Base-by-base conservation (phyloP, 2,329 filamentous ascomycete genomes). In the Seiridium unicorne region DNA sequence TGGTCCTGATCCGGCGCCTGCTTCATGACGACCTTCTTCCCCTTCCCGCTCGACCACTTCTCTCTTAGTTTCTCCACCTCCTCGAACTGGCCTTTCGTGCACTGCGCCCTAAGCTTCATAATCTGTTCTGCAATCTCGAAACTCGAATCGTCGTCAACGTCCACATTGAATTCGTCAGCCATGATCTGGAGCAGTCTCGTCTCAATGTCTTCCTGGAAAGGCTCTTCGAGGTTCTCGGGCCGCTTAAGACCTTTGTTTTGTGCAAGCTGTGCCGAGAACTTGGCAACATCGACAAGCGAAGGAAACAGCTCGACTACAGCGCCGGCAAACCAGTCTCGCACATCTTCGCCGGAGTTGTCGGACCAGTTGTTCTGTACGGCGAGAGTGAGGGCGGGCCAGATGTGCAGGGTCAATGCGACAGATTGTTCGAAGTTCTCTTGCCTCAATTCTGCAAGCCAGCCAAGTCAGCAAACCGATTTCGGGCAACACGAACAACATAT, bases 271-370 rank as follows among this genome's bases (percentile, higher is more conserved):
- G 65, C 63, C 61, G 78, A 74, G 60, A 64, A 51, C 69, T 66
- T 62, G 59, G 62, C 54, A 35, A 75, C 63, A 61, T 72, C 72
- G 60, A 77, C 77, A 65, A 97, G 86, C 65, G 93, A 84, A 31
- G 81, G 80, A 67, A 97, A 89, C 63, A 97, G 86, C 34, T 97
- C 92, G 61, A 89, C 89, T 57, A 98, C 83, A 48, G 90, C 91
- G 64, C 93, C 93, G 56, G 91, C 94, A 70, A 99, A 91, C 94
- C 93, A 98, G 82, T 97, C 94, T 70, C 94, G 90, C 80, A 98
- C 98, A 76, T 96, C 92, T 62, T 82, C 75, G 31, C 88, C 89
- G 70, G 92, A 88, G 46, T 91, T 87, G 2, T 94, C 95, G 69
- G 94, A 95, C 90, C 93, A 97, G 77, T 87, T 83, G 74, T 92